Base-by-base conservation (phyloP, 768 basidiomycete genomes). In the Suillus variegatus region DNA sequence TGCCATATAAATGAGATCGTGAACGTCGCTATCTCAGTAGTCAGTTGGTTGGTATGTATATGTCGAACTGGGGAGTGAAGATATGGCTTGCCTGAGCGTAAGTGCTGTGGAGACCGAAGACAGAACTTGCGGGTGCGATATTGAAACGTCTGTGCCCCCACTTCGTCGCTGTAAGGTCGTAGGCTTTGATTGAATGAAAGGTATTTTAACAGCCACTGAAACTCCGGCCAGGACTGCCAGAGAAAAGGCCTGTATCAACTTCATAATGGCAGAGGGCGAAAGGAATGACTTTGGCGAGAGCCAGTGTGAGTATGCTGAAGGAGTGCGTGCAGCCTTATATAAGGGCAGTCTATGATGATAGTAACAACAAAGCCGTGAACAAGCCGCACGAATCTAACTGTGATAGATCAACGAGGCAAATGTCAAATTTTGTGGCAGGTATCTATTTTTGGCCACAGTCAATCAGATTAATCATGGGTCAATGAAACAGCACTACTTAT, bases 1-100 rank as follows among this genome's bases (percentile, higher is more conserved):
- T 63, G 88, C 84, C 64, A 93, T 84, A 70, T 95, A 95, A 65
- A 94, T 82, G 75, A 94, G 73, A 77, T 94, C 93, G 66, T 88
- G 85, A 35, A 88, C 84, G 67, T 90, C 86, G 71, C 92, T 94
- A 65, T 32, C 65, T 64, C 61, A 60, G 61, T 60, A 6, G 65
- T 76, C 72, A 72, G 43, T 63, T 8, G 14, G 68, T 66, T 12
- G 18, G 68, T 65, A 57, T 43, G 68, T 66, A 57, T 44, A 8
- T 20, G 13, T 35, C 38, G 18, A n/a, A 40, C 41, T 36, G 43
- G 36, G 8, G 28, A 38, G 25, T 25, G 40, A 36, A 8, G n/a
- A 38, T 56, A 61, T 60, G n/a, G 12, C 60, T 25, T 63, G 74
- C 76, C 62, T 71, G 52, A 76, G 70, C 1, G 75, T 70, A 40